These are phyloP conservation scores for Yarrowia bubula DNA, from an alignment of 805 yeast species.

Conservation along the genomic window DNA sequence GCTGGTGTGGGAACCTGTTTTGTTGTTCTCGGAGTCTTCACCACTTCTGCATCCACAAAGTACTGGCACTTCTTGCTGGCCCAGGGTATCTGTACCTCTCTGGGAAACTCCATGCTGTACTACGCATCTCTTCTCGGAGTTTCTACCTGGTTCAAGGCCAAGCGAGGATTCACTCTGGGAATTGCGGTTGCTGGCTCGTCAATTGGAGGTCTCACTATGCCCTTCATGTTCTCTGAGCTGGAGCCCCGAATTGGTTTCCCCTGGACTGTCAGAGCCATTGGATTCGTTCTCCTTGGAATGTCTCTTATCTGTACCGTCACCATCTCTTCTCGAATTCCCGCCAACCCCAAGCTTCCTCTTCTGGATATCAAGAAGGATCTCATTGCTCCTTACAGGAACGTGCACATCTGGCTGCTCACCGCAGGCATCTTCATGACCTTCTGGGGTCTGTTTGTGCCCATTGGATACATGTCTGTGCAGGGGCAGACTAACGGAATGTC, in stretches of 20 bases:
- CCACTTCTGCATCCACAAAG: conserved; percentile 49
- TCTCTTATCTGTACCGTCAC: conserved; percentile 39
- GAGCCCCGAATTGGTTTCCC: conserved; percentile 51
- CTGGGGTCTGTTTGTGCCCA: conserved; percentile 50
- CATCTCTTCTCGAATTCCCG: conserved; percentile 39
- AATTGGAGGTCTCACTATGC: conserved; percentile 62
- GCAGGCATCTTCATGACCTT: conserved; percentile 44
- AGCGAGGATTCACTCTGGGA: conserved; percentile 61
- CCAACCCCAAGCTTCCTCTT: conserved; percentile 31
- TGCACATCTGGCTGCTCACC: conserved; percentile 35
- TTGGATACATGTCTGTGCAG: conserved; percentile 58
- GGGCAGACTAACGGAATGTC: conserved; percentile 40
- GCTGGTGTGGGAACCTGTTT: conserved; percentile 48
- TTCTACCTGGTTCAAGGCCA: conserved; percentile 60
- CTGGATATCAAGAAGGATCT: conserved; percentile 31
- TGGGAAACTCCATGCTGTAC: conserved; percentile 44
- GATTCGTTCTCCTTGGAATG: conserved; percentile 35
- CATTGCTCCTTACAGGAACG: conserved; percentile 3
- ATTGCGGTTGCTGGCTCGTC: conserved; percentile 66
- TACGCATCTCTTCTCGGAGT: conserved; percentile 50
- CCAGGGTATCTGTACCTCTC: conserved; percentile 53
- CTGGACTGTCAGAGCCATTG: conserved; percentile 58
- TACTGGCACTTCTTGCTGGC: conserved; percentile 61
- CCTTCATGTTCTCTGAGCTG: conserved; percentile 50
- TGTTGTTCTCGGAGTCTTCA: conserved; percentile 50